phyloP scores from a whole-genome alignment of 2,329 filamentous ascomycete species.

The Fusarium sp. region DNA sequence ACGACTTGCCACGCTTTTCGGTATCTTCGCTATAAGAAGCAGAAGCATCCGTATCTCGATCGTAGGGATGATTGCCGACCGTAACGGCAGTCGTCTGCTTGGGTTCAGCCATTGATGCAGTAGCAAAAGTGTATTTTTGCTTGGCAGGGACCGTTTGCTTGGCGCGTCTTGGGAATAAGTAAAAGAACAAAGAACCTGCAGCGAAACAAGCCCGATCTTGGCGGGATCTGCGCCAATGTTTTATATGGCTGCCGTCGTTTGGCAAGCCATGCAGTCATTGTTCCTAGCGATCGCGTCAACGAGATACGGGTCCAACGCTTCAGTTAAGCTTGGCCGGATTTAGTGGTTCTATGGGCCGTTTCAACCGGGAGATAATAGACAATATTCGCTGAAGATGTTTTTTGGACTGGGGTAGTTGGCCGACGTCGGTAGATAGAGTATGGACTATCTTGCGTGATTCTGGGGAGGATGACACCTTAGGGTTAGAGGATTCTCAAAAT shows the following conservation, averaged over 20 bases:
- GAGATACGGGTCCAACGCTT: background rate
- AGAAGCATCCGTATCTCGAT: conserved; percentile 12
- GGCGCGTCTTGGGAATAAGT: background rate
- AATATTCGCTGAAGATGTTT: background rate
- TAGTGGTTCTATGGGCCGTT: background rate
- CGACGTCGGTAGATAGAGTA: conserved; percentile 15
- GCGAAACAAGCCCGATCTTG: background rate
- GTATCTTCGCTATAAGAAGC: background rate
- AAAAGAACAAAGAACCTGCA: background rate
- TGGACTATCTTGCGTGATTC: conserved; percentile 24
- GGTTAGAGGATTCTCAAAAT: background rate
- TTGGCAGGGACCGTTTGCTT: conserved; percentile 4
- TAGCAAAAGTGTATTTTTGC: background rate
- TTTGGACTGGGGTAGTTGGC: background rate
- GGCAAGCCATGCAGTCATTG: conserved; percentile 35
- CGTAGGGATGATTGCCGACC: background rate
- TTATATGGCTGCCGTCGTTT: background rate
- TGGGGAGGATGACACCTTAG: conserved; percentile 24
- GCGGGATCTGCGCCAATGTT: background rate
- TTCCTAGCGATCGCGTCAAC: conserved; percentile 43
- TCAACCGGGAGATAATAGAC: background rate
- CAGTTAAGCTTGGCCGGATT: background rate
- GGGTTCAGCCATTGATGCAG: conserved; percentile 10
- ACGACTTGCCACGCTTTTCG: conserved; percentile 36
- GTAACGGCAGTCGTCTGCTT: conserved; percentile 5